phyloP scores from a whole-genome alignment of 768 basidiomycete genomes.

The Phylloporus sp. region DNA sequence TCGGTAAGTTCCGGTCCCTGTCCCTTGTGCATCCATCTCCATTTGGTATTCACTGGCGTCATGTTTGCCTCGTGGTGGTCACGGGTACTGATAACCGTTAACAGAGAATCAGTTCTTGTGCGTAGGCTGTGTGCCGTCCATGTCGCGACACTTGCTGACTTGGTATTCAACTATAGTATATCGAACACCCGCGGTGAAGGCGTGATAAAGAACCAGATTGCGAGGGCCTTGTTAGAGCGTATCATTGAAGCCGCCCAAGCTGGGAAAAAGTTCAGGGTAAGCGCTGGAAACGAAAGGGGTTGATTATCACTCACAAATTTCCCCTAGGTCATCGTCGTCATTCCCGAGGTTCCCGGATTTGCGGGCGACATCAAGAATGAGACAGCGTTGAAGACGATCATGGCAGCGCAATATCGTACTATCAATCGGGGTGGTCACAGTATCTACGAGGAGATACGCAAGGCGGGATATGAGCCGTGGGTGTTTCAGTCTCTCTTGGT shows the following conservation, averaged over 20 bases:
- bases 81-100: neutral
- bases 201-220: constrained; percentile 80
- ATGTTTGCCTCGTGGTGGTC: constrained; percentile 11
- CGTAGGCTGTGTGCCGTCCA: constrained; percentile 24
- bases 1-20: constrained; percentile 57
- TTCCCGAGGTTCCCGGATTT: constrained; percentile 92
- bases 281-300: neutral
- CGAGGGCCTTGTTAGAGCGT: constrained; percentile 74
- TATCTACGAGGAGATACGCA: constrained; percentile 79
- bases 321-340: constrained; percentile 71
- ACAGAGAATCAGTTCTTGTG: constrained; percentile 86
- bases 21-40: neutral
- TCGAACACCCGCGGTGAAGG: constrained; percentile 63
- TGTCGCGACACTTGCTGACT: neutral
- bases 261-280: constrained; percentile 74
- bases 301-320: neutral
- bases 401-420: constrained; percentile 84
- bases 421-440: constrained; percentile 88
- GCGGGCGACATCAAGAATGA: constrained; percentile 75
- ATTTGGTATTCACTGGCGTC: constrained; percentile 9
- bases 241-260: constrained; percentile 76
- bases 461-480: constrained; percentile 76
- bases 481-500: constrained; percentile 21
- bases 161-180: constrained; percentile 47
- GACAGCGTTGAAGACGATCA: constrained; percentile 67